Evolutionary conservation across 1,284 basidiomycete species (phyloP).

Genomic region (Acaromyces ingoldii): DNA sequence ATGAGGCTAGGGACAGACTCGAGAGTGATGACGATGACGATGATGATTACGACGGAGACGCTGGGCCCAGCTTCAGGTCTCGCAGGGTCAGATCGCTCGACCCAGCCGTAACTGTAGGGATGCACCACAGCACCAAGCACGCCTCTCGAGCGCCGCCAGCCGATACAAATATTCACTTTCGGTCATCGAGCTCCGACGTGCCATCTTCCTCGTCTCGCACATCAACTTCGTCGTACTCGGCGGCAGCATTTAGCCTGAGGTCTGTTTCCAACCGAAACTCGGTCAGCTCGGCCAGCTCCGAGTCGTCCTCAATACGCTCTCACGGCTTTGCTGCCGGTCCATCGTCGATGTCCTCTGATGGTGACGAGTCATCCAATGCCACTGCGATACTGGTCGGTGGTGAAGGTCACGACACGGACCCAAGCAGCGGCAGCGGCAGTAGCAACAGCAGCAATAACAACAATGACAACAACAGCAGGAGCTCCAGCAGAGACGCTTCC

Average conservation of each 20-base stretch:
- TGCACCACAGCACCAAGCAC: no score
- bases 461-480: not conserved
- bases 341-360: not conserved
- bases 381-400: not conserved
- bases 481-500: no score
- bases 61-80: no score
- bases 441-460: not conserved
- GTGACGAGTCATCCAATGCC: not conserved
- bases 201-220: constrained; percentile 4
- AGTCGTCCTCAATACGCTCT: constrained; percentile 15
- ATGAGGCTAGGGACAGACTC: no score
- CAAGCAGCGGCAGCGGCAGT: constrained; percentile 1
- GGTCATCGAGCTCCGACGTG: constrained; percentile 8
- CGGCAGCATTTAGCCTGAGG: constrained; percentile 30
- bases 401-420: no score
- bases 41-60: no score
- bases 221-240: constrained; percentile 11
- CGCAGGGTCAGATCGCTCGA: no score
- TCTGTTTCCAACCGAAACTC: constrained; percentile 35
- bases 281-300: constrained; percentile 24
- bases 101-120: no score
- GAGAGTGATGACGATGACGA: no score
- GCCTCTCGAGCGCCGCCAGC: no score
- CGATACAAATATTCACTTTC: no score
- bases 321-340: not conserved